Evolutionary conservation across 805 yeast species (phyloP).

Genomic region (Suhomyces pyralidae): DNA sequence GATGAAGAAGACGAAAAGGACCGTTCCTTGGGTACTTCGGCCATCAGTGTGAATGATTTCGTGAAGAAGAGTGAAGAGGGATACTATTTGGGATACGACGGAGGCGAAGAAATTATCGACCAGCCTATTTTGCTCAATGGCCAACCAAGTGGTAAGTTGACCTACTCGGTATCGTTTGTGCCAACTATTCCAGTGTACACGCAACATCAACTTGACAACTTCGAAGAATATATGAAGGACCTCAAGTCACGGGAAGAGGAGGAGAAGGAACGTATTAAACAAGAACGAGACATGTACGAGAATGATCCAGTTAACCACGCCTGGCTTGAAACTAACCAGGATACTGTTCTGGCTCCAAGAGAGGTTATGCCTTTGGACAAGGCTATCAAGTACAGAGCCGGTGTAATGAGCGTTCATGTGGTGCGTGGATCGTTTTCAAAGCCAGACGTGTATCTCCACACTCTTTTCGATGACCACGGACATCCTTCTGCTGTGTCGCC

Average conservation of each 20-base stretch:
- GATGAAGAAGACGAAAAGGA: slow-evolving; percentile 70
- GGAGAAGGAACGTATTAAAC: slow-evolving; percentile 45
- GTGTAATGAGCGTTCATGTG: slow-evolving; percentile 57
- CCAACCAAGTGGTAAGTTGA: slow-evolving; percentile 45
- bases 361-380: slow-evolving; percentile 50
- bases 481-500: slow-evolving; percentile 57
- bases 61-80: slow-evolving; percentile 49
- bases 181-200: slow-evolving; percentile 66
- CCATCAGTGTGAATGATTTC: slow-evolving; percentile 48
- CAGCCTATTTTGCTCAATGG: slow-evolving; percentile 42
- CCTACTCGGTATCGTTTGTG: slow-evolving; percentile 58
- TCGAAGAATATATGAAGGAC: slow-evolving; percentile 38
- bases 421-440: slow-evolving; percentile 47
- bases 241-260: slow-evolving; percentile 35
- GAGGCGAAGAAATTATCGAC: slow-evolving; percentile 44
- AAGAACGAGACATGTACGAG: slow-evolving; percentile 49
- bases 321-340: slow-evolving; percentile 51
- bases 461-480: slow-evolving; percentile 61
- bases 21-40: slow-evolving; percentile 58
- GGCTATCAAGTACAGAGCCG: slow-evolving; percentile 55
- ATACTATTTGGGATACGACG: slow-evolving; percentile 48
- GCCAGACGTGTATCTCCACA: slow-evolving; percentile 52
- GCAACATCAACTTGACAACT: slow-evolving; percentile 50
- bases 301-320: slow-evolving; percentile 62
- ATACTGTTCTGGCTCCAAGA: slow-evolving; percentile 36